A percentile compares a stretch with the other conserved stretches of the same genome.
phyloP scores from a whole-genome alignment of 257 asterid genomes.

The Parsonsia alboflavescens region DNA sequence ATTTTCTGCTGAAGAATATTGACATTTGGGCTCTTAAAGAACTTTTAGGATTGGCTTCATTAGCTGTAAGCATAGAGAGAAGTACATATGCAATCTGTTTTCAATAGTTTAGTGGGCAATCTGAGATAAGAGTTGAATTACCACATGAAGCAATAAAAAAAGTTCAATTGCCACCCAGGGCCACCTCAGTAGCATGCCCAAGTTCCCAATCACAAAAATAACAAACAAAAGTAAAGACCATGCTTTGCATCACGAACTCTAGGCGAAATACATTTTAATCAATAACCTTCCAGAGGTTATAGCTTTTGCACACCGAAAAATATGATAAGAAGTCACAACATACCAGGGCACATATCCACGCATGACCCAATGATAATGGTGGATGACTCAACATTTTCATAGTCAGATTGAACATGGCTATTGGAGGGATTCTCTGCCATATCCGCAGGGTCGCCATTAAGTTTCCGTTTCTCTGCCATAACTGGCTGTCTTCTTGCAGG shows the following conservation, averaged over 20 bases:
- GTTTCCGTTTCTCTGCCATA: conserved; percentile 32
- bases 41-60: background rate
- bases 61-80: background rate
- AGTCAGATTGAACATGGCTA: conserved; percentile 33
- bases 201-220: background rate
- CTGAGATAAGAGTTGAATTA: background rate
- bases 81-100: background rate
- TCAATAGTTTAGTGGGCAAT: background rate
- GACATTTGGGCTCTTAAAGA: background rate
- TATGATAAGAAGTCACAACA: conserved; percentile 19
- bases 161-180: background rate
- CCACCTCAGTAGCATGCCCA: background rate
- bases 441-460: conserved; percentile 41
- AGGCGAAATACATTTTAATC: background rate
- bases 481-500: conserved; percentile 45
- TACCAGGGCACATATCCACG: conserved; percentile 99
- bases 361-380: conserved; percentile 72
- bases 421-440: conserved; percentile 39
- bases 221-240: background rate
- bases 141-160: background rate
- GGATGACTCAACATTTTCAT: conserved; percentile 48
- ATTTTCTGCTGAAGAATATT: background rate
- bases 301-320: conserved; percentile 10
- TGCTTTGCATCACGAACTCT: background rate
- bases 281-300: background rate